Base-by-base conservation (phyloP, 306 rosid species). In the Elaeagnus macrophylla region DNA sequence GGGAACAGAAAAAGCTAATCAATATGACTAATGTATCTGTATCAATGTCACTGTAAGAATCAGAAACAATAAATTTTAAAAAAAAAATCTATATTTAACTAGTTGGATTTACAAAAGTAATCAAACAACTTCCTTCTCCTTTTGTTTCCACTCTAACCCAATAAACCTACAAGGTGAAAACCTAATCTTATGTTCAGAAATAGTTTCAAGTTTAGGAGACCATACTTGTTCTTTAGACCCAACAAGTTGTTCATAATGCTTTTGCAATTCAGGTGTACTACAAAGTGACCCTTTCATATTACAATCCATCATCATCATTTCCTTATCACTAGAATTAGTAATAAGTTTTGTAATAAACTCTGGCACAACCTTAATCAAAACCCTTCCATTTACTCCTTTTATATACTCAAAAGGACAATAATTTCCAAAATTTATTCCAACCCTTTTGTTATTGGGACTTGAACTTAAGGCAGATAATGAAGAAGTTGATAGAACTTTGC, bases 151-250 rank as follows among this genome's bases (percentile, higher is more conserved):
- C 38, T 82, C 75, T 10, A 85, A 59, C 41, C 83, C 85, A 39
- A 88, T 61, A 62, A 80, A 76, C 32, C 80, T 80, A 53, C 89
- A 78, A 4, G 96, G 96, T 7, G 95, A 91, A 35, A 74, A 73
- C 83, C 89, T 84, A 74, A 80, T 56, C 72, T 71, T 91, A 58
- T 80, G 65, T 61, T 91, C 96, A 0, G 95, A 80, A 51, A 91
- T 91, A 35, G 93, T 84, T 60, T 86, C 96, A 68, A 91, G 93
- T 67, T 84, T 84, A 7, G 97, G 97, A 12, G 95, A 91, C 97
- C 97, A 91, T 5, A 76, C 50, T 39, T 82, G 94, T 13, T 77
- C 87, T 76, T 80, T 86, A 6, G 86, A 69, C 59, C 62, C 84
- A 16, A 91, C 97, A 40, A 91, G 90, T 57, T 82, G 85, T 12